Conservation (phyloP, 169 alveolate species). For the Plasmodium vivax region DNA sequence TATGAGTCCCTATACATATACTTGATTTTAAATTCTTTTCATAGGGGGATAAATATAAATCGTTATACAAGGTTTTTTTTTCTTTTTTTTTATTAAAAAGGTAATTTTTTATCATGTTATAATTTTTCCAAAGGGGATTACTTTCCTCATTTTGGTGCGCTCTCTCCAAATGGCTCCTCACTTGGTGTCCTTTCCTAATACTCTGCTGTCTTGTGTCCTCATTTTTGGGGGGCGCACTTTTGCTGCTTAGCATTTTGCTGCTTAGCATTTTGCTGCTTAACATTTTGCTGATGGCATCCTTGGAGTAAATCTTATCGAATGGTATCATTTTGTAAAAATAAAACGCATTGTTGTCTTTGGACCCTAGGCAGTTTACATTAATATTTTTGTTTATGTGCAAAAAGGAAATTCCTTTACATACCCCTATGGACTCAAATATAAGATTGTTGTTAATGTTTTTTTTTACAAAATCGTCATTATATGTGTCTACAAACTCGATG, state of each 20-base stretch:
- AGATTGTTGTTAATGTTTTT: slow-evolving; percentile 71
- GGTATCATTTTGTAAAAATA: slow-evolving; percentile 75
- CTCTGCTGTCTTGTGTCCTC: slow-evolving; percentile 7
- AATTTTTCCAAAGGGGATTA: slow-evolving; percentile 26
- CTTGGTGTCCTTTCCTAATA: neutral
- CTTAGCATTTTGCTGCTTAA: slow-evolving; percentile 46
- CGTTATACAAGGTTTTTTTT: slow-evolving; percentile 57
- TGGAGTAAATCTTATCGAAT: slow-evolving; percentile 48
- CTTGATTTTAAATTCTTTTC: slow-evolving; percentile 76
- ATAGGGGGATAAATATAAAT: slow-evolving; percentile 70
- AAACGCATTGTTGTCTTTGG: slow-evolving; percentile 63
- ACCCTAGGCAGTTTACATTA: slow-evolving; percentile 65
- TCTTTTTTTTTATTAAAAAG: slow-evolving; percentile 58
- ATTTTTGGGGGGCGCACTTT: slow-evolving; percentile 2
- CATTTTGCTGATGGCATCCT: slow-evolving; percentile 56
- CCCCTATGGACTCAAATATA: slow-evolving; percentile 74
- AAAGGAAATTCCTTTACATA: slow-evolving; percentile 74
- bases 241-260: slow-evolving; percentile 38
- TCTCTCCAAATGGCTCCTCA: neutral
- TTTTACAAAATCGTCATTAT: slow-evolving; percentile 72
- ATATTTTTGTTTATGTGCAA: slow-evolving; percentile 48
- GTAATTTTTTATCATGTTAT: slow-evolving; percentile 31
- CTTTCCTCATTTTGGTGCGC: neutral
- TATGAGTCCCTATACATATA: slow-evolving; percentile 74
- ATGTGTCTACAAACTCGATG: slow-evolving; percentile 64